phyloP scores from a whole-genome alignment of 1,139 yeast species.

The Taphrina pruni region DNA sequence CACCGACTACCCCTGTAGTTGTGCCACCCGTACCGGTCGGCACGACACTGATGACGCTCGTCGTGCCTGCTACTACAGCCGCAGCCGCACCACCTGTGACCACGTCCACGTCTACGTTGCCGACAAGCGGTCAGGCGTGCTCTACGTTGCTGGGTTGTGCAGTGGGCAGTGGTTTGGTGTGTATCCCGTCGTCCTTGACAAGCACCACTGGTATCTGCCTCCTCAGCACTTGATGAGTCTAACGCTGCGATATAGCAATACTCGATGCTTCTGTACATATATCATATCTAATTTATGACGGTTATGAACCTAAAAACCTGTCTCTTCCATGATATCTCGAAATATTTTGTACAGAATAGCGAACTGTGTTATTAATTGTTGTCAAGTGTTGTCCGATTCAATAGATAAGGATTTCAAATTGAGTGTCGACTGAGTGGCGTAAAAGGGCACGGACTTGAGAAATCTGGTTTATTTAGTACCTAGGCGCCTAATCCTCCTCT shows the following conservation, averaged over 20 bases:
- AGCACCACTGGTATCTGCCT: background rate
- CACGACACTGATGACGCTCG: slow-evolving; percentile 3
- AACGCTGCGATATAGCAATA: no score
- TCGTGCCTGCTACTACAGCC: slow-evolving; percentile 1
- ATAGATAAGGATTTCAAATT: no score
- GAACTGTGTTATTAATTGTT: no score
- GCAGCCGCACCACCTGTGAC: background rate
- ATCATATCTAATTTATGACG: no score
- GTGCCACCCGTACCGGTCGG: background rate
- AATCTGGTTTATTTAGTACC: background rate
- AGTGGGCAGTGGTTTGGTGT: slow-evolving; percentile 7
- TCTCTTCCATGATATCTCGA: no score
- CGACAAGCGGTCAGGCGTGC: slow-evolving; percentile 1
- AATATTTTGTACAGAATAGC: no score
- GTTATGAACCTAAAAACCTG: no score
- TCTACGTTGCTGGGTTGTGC: background rate
- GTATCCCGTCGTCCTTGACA: background rate
- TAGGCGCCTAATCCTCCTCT: slow-evolving; percentile 38
- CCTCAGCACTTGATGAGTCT: background rate
- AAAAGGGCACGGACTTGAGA: no score
- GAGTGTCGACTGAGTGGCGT: no score
- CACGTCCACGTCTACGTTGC: background rate
- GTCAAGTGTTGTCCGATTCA: no score
- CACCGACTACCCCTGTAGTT: background rate
- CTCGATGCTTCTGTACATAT: no score